Evolutionary conservation across 176 grass and related monocot genomes (phyloP).

Genomic region (Oryza meyeriana): DNA sequence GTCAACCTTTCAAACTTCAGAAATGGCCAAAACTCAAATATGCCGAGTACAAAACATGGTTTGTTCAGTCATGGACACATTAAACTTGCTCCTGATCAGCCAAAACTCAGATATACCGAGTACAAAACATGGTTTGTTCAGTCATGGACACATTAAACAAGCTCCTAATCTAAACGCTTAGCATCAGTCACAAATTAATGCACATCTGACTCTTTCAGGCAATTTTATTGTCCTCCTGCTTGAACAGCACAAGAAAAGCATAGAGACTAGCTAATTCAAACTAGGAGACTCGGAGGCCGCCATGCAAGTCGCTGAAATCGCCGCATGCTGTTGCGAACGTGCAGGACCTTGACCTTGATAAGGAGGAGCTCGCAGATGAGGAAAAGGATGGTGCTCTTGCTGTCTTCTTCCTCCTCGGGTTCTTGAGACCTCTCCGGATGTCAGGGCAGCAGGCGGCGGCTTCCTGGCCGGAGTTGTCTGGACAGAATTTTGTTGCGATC

Average conservation of each 20-base stretch:
- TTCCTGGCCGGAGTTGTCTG: constrained; percentile 16
- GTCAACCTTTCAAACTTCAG: background rate
- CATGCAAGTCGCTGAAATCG: constrained; percentile 22
- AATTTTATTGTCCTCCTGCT: background rate
- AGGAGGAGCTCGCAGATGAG: constrained; percentile 39
- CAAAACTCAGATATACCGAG: too few species aligned
- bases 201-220: background rate
- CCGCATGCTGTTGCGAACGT: constrained; percentile 48
- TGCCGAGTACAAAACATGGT: background rate
- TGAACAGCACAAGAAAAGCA: background rate
- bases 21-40: background rate
- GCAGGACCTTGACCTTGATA: constrained; percentile 47
- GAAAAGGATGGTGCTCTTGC: constrained; percentile 18
- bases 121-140: background rate
- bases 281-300: constrained; percentile 25
- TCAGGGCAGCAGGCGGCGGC: constrained; percentile 6
- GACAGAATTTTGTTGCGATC: constrained; percentile 17
- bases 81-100: too few species aligned
- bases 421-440: constrained; percentile 35
- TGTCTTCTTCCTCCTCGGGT: constrained; percentile 30
- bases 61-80: background rate
- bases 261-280: background rate
- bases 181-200: background rate
- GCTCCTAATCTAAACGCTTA: background rate
- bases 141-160: background rate